A percentile compares a stretch with the other conserved stretches of the same genome.
Conservation (phyloP, 441 rosid species). For the Erysimum cheiri region DNA sequence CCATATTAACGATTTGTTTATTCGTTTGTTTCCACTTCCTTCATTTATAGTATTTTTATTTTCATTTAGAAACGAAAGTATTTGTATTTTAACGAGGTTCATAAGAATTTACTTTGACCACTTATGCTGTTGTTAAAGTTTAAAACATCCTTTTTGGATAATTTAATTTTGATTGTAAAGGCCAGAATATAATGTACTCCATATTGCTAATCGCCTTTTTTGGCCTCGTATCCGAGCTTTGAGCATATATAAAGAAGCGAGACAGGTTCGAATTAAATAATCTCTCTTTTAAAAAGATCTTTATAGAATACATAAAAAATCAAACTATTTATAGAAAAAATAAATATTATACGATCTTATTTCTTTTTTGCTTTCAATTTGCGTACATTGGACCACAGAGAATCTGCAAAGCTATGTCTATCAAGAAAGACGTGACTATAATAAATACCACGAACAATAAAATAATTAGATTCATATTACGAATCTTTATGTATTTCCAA, state of each 20-base stretch:
- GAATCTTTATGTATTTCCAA: constrained; percentile 9
- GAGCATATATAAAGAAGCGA: constrained; percentile 37
- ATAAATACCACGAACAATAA: constrained; percentile 36
- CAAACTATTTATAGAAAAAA: neutral
- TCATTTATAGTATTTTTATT: too few species aligned
- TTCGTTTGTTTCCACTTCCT: neutral
- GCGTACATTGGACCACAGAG: constrained; percentile 38
- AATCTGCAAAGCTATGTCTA: constrained; percentile 44
- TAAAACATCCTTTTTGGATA: constrained; percentile 21
- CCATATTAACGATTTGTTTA: too few species aligned
- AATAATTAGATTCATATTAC: constrained; percentile 22
- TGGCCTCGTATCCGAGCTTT: constrained; percentile 14
- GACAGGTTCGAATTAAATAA: constrained; percentile 25
- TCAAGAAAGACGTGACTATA: constrained; percentile 44
- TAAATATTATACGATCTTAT: constrained; percentile 8
- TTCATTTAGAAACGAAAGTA: neutral
- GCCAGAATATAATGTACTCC: constrained; percentile 14
- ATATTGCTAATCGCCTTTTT: constrained; percentile 19
- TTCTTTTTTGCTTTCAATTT: constrained; percentile 28
- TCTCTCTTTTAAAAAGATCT: constrained; percentile 23
- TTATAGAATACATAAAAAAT: constrained; percentile 36
- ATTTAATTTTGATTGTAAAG: neutral
- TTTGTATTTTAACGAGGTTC: neutral
- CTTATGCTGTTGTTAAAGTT: neutral
- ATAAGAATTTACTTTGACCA: neutral